Evolutionary conservation across 2,329 filamentous ascomycete genomes (phyloP).

Genomic region (Xylaria sp.): DNA sequence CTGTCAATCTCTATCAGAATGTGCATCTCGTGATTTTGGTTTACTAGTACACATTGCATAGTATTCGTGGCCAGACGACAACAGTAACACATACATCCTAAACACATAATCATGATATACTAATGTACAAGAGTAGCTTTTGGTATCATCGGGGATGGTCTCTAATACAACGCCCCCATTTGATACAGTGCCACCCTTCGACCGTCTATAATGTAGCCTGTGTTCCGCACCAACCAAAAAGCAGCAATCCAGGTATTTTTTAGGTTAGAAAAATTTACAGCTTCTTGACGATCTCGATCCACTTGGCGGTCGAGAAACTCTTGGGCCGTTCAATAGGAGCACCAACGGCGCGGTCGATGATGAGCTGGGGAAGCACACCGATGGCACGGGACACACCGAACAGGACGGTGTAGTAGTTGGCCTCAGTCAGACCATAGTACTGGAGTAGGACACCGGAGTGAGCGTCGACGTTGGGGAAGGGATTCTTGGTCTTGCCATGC

Average conservation of each 20-base stretch:
- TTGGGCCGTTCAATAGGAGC: constrained; percentile 98
- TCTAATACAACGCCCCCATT: constrained; percentile 44
- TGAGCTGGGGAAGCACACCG: constrained; percentile 98
- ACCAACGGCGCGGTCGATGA: constrained; percentile 98
- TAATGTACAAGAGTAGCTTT: constrained; percentile 50
- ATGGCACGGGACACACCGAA: constrained; percentile 98
- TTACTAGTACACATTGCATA: constrained; percentile 19
- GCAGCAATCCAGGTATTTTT: constrained; percentile 35
- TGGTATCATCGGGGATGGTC: constrained; percentile 49
- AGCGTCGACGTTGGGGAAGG: constrained; percentile 97
- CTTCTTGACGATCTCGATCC: constrained; percentile 92
- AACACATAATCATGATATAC: constrained; percentile 45
- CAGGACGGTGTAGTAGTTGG: constrained; percentile 99
- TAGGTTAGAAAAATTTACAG: constrained; percentile 68
- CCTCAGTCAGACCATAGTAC: constrained; percentile 98
- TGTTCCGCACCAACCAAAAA: constrained; percentile 40
- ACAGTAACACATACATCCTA: constrained; percentile 25
- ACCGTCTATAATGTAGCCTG: constrained; percentile 49
- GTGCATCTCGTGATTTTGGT: background rate
- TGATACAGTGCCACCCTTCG: constrained; percentile 46
- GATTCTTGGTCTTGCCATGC: constrained; percentile 99
- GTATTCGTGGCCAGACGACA: constrained; percentile 10
- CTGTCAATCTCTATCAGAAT: background rate
- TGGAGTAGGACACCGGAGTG: constrained; percentile 99
- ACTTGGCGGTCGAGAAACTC: constrained; percentile 97